Conservation (phyloP, 2,329 filamentous ascomycete genomes). For the Sarocladium kiliense region DNA sequence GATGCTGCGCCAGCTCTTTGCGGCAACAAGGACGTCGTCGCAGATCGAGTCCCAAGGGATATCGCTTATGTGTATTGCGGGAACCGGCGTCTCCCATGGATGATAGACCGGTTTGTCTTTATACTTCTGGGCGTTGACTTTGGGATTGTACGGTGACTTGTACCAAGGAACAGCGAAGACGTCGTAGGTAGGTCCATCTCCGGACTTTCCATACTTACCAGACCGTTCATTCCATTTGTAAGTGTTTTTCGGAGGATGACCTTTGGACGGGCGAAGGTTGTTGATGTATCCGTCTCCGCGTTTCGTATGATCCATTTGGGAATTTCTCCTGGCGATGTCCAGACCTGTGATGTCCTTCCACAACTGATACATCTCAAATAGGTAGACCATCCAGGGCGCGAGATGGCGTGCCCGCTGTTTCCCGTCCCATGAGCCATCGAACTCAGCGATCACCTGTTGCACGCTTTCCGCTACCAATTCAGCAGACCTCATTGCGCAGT, state of each 20-base stretch:
- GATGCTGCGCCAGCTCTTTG: not conserved
- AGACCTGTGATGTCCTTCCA: slow-evolving; percentile 4
- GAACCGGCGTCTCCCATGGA: not conserved
- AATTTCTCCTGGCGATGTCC: not conserved
- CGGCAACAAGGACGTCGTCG: not conserved
- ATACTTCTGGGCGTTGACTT: not conserved
- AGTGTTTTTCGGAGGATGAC: not conserved
- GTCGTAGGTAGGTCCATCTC: not conserved
- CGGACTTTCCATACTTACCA: not conserved
- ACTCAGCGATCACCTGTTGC: not conserved
- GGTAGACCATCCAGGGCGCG: not conserved
- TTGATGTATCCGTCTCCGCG: not conserved
- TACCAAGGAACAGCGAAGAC: not conserved
- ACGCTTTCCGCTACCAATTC: not conserved
- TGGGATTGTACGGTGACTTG: not conserved
- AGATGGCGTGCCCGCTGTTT: not conserved
- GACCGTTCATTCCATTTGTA: not conserved
- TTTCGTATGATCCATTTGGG: not conserved
- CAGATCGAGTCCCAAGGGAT: not conserved
- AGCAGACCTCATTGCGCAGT: not conserved
- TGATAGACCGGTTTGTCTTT: not conserved
- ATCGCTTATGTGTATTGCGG: not conserved
- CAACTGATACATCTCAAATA: not conserved
- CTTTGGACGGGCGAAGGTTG: not conserved
- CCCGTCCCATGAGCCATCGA: not conserved